Evolutionary conservation across 257 asterid species (phyloP).

Genomic region (Coffea canephora): DNA sequence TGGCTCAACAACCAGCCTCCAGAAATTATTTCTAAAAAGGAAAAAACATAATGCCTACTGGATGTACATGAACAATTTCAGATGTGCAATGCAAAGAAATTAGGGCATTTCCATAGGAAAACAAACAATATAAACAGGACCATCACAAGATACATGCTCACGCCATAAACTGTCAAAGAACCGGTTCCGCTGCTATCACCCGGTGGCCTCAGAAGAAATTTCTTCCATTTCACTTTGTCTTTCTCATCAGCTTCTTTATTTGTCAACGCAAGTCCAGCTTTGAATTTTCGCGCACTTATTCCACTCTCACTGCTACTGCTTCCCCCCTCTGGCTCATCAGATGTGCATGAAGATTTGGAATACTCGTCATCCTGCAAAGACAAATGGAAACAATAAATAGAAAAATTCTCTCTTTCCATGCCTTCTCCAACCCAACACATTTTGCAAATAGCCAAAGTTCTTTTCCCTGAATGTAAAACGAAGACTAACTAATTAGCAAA

Average conservation of each 20-base stretch:
- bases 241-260: constrained; percentile 14
- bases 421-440: neutral
- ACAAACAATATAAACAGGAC: constrained; percentile 35
- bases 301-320: constrained; percentile 15
- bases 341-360: neutral
- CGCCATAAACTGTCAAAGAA: constrained; percentile 20
- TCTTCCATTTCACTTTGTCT: constrained; percentile 17
- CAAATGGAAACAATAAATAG: neutral
- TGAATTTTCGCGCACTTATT: constrained; percentile 17
- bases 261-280: constrained; percentile 10
- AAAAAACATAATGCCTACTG: neutral
- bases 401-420: neutral
- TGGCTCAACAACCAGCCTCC: neutral
- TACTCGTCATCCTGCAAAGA: constrained; percentile 37
- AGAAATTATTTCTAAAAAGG: neutral
- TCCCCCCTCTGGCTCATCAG: constrained; percentile 15
- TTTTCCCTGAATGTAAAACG: neutral
- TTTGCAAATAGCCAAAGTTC: neutral
- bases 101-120: constrained; percentile 38
- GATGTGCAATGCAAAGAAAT: neutral
- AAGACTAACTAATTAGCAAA: neutral
- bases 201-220: constrained; percentile 17
- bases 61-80: neutral
- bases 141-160: constrained; percentile 33
- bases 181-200: constrained; percentile 20